Evolutionary conservation across 331 rosid genomes (phyloP), one percentile per base, ranked within the genome.

Genomic region (Quercus tomentella): DNA sequence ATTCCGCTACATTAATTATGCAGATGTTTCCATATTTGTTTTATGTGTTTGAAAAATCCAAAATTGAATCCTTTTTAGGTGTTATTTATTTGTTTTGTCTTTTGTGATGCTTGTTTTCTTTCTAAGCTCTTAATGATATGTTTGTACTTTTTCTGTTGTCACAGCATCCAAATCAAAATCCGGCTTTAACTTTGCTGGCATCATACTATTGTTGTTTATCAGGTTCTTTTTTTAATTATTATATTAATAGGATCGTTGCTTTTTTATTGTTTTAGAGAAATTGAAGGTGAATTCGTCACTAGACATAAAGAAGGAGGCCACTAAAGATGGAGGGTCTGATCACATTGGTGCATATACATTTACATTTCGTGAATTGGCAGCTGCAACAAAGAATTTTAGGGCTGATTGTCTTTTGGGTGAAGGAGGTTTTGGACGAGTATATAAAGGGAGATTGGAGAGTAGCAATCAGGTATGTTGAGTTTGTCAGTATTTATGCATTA

Each of bases 371-470:
- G 87, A 84, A 52, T 73, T 84, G 87, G 84, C 87, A 17, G 74
- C 82, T 3, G 87, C 87, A 66, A 76, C 87, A 7, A 80, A 77
- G 70, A 84, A 84, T 81, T 84, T 84, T 52, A 81, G 87, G 75
- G 77, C 87, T 11, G 87, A 84, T 67, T 84, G 84, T 72, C 80
- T 80, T 51, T 70, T 84, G 76, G 87, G 87, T 4, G 87, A 84
- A 80, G 84, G 87, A 56, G 87, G 87, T 84, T 84, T 84, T 72
- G 87, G 87, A 61, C 82, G 77, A 73, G 87, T 84, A 66, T 84
- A 84, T 73, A 84, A 78, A 80, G 87, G 87, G 70, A 61, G 78
- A 52, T 77, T 84, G 79, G 87, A 84, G 77, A 80, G 84, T 73
- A 72, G 76, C 31, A 76, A 76, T 80, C 79, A 84, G 87, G 87